Evolutionary conservation across 2,329 filamentous ascomycete species (phyloP), one percentile per base, ranked within the genome.

Genomic region (Lasiodiplodia sp.): DNA sequence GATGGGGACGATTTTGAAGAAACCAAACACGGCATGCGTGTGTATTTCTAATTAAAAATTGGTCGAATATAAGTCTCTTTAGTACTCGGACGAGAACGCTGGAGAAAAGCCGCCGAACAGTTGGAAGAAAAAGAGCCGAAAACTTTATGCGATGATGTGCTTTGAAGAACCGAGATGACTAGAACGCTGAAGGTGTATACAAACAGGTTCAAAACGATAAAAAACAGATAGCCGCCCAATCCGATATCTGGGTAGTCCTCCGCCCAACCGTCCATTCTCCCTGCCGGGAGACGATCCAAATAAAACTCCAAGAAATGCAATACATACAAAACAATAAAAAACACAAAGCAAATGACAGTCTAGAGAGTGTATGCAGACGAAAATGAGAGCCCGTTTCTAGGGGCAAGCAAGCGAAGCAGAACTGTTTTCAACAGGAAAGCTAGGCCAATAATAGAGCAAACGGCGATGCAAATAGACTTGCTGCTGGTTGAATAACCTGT

Each of bases 391-490:
- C 57, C 38, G 23, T 60, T 16, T 47, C 38, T n/a, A 31, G 44
- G 57, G 57, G 38, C 57, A 31, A 60, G 14, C 8, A 21, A 47
- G n/a, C 18, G 44, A 47, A 47, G 44, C n/a, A 63, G 21, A 62
- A 44, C 23, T 28, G 38, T 23, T 31, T 18, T 8, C 4, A 14
- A 18, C 31, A 25, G 14, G 6, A 34, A 49, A 8, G 18, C 40
- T 23, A 28, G 11, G 12, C 31, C 2, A 14, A n/a, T 31, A 21
- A 25, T 38, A 6, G 23, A 28, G 18, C 28, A 18, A 23, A 21
- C 28, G n/a, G 58, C 58, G 28, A 34, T 51, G 18, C 11, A 31
- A n/a, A 16, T 34, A 8, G 7, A 44, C n/a, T 58, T 37, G 34
- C 8, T 40, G 18, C n/a, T 47, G 23, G 37, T 16, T 21, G 47